These are phyloP conservation scores for Moelleriella libera DNA, from an alignment of 2,329 filamentous ascomycete genomes.

Conservation along the genomic window DNA sequence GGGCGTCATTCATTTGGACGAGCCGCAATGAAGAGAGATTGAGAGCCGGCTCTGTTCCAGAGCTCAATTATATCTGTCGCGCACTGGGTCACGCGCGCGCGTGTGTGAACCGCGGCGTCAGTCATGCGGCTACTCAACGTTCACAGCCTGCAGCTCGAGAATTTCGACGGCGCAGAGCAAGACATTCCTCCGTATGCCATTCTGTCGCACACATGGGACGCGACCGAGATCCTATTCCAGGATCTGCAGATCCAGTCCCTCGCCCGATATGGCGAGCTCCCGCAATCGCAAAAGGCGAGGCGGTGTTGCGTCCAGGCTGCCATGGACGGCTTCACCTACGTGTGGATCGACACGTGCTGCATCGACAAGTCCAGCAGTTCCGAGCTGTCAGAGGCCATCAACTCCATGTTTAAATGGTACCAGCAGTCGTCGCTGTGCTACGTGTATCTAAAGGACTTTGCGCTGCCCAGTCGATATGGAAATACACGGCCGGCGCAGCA, in stretches of 20 bases:
- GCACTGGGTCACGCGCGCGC: too few species aligned
- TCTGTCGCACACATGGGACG: constrained; percentile 15
- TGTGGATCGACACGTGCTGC: constrained; percentile 15
- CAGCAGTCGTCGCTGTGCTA: constrained; percentile 10
- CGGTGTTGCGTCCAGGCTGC: constrained; percentile 5
- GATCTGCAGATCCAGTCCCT: constrained; percentile 5
- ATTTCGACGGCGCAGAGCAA: constrained; percentile 2
- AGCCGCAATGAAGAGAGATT: too few species aligned
- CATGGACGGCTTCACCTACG: constrained; percentile 8
- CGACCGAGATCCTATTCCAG: constrained; percentile 12
- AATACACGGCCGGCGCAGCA: too few species aligned
- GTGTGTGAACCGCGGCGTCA: too few species aligned
- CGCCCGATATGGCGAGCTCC: background rate
- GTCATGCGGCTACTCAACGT: constrained; percentile 3
- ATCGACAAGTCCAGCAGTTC: constrained; percentile 12
- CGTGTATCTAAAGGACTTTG: constrained; percentile 11
- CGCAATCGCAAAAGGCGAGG: constrained; percentile 6
- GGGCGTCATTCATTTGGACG: too few species aligned
- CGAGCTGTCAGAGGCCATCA: constrained; percentile 9
- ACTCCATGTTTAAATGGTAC: constrained; percentile 10
- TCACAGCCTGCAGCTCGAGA: background rate
- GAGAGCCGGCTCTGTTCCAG: too few species aligned
- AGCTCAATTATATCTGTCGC: too few species aligned
- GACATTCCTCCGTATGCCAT: constrained; percentile 12
- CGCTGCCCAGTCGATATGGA: background rate